Evolutionary conservation across 2,329 filamentous ascomycete species (phyloP).

Genomic region (Ascochyta viciae-villosae): DNA sequence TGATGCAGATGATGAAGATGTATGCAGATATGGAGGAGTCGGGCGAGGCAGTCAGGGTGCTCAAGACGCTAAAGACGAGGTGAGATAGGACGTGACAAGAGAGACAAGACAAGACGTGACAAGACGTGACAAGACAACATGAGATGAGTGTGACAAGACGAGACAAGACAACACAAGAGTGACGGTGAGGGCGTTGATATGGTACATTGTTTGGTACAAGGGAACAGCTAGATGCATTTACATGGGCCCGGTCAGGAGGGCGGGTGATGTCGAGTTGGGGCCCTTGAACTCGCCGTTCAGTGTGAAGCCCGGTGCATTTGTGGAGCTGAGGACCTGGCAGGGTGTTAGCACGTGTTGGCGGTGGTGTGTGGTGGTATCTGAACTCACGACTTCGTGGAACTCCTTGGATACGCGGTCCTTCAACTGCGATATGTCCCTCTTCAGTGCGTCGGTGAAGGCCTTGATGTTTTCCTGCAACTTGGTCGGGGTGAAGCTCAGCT

Average conservation of each 20-base stretch:
- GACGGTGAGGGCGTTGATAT: constrained; percentile 56
- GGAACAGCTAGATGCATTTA: constrained; percentile 32
- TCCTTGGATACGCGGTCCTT: constrained; percentile 73
- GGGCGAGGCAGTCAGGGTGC: constrained; percentile 63
- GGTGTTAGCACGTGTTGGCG: constrained; percentile 47
- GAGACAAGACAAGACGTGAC: no score
- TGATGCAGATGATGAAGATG: constrained; percentile 64
- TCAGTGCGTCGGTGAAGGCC: constrained; percentile 76
- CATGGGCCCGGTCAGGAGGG: constrained; percentile 47
- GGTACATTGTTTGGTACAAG: constrained; percentile 44
- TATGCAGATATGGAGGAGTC: constrained; percentile 69
- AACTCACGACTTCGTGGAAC: constrained; percentile 71
- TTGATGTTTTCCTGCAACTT: constrained; percentile 86
- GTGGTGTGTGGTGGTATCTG: not conserved
- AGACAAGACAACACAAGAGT: constrained; percentile 42
- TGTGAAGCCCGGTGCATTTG: constrained; percentile 84
- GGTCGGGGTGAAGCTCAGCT: constrained; percentile 86
- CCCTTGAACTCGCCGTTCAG: constrained; percentile 80
- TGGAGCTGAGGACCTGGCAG: constrained; percentile 78
- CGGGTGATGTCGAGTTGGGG: constrained; percentile 47
- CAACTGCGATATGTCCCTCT: constrained; percentile 74
- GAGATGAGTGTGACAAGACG: no score
- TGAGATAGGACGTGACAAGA: not conserved
- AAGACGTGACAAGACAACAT: no score
- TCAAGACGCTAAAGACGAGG: constrained; percentile 51